Evolutionary conservation across 2,329 filamentous ascomycete species (phyloP).

Genomic region (Sporothrix brunneoviolacea): DNA sequence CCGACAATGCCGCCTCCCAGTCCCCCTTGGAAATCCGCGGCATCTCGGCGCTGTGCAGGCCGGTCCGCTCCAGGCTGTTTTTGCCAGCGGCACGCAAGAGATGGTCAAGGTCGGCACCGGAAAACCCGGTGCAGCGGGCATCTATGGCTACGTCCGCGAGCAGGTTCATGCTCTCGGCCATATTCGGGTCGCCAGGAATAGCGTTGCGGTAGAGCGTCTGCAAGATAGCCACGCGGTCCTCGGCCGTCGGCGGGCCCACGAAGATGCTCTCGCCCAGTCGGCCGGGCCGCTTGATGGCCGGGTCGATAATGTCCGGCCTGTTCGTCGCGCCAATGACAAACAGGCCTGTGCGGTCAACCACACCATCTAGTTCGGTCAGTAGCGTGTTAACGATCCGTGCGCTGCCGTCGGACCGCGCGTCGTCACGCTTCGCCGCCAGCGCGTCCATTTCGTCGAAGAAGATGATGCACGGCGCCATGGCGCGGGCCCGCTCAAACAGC

Average conservation of each 20-base stretch:
- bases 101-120: slow-evolving; percentile 58
- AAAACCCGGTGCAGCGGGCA: slow-evolving; percentile 66
- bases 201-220: slow-evolving; percentile 54
- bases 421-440: slow-evolving; percentile 76
- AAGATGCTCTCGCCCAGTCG: slow-evolving; percentile 75
- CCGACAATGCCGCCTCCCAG: slow-evolving; percentile 46
- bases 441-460: slow-evolving; percentile 97
- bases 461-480: slow-evolving; percentile 83
- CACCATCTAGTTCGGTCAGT: slow-evolving; percentile 87
- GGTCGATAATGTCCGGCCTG: slow-evolving; percentile 91
- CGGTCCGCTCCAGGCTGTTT: slow-evolving; percentile 30
- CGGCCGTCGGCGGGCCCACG: slow-evolving; percentile 72
- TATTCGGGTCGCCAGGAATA: slow-evolving; percentile 24
- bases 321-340: slow-evolving; percentile 96
- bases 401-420: slow-evolving; percentile 65
- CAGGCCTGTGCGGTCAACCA: slow-evolving; percentile 72
- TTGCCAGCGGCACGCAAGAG: slow-evolving; percentile 36
- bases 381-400: slow-evolving; percentile 91
- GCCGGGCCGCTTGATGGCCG: slow-evolving; percentile 87
- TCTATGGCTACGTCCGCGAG: slow-evolving; percentile 62
- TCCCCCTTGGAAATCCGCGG: slow-evolving; percentile 35
- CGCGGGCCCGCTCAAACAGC: slow-evolving; percentile 81
- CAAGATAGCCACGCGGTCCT: slow-evolving; percentile 77
- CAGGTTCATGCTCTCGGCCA: not conserved
- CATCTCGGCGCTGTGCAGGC: slow-evolving; percentile 21